phyloP scores from a whole-genome alignment of 495 filamentous ascomycete genomes.

The Neurospora pannonica region DNA sequence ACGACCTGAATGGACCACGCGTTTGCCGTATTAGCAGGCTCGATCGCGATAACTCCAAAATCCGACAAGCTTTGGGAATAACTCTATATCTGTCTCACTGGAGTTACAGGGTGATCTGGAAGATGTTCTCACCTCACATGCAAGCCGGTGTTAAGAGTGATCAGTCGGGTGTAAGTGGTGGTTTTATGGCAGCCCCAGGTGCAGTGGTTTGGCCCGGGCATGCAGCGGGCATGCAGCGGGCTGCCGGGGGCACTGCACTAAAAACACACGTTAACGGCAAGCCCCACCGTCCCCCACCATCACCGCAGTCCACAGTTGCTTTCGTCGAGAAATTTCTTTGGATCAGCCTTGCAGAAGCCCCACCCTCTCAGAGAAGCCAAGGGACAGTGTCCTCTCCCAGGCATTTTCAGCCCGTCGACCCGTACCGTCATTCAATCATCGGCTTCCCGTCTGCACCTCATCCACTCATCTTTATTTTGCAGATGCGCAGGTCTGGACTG shows the following conservation, averaged over 20 bases:
- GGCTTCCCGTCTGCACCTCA: not conserved
- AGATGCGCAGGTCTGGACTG: not conserved
- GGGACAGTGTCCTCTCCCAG: not conserved
- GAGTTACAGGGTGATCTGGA: not conserved
- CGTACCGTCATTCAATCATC: not conserved
- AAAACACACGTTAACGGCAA: not conserved
- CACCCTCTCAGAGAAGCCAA: not conserved
- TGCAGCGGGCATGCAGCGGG: not conserved
- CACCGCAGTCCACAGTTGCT: not conserved
- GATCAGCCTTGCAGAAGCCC: slow-evolving; percentile 2
- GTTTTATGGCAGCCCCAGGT: not conserved
- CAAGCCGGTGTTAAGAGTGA: not conserved
- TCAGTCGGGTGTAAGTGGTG: not conserved
- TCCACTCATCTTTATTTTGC: not conserved
- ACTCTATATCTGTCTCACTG: not conserved
- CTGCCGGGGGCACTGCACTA: not conserved
- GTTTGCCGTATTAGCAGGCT: not conserved
- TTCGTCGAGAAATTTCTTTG: slow-evolving; percentile 5
- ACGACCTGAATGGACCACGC: not conserved
- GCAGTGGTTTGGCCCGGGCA: not conserved
- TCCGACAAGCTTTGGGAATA: not conserved
- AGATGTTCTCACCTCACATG: not conserved
- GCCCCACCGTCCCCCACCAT: not conserved
- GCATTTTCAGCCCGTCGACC: not conserved
- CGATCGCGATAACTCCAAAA: not conserved